Conservation (phyloP, 1,284 basidiomycete genomes). For the Naganishia sp. region DNA sequence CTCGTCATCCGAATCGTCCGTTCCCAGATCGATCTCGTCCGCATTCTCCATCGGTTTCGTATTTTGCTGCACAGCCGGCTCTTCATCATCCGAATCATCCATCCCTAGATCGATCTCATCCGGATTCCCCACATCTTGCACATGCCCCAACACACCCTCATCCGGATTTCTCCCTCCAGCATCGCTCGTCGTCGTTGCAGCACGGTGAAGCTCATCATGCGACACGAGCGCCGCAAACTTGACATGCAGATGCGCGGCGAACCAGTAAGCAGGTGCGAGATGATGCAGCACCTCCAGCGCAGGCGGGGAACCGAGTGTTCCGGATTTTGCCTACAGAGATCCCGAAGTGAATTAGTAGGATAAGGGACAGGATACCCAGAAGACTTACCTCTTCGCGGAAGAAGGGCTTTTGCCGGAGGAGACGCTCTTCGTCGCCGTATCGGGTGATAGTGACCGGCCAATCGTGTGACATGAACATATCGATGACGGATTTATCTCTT, state of each 20-base stretch:
- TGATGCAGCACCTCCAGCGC: constrained; percentile 73
- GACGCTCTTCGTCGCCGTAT: constrained; percentile 67
- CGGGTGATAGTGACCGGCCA: constrained; percentile 89
- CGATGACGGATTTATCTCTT: constrained; percentile 59
- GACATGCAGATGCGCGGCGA: constrained; percentile 90
- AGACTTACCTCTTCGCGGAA: constrained; percentile 66
- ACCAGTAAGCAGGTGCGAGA: constrained; percentile 89
- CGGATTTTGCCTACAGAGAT: constrained; percentile 58
- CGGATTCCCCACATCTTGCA: constrained; percentile 37
- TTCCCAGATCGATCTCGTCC: not conserved
- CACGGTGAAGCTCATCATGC: constrained; percentile 53
- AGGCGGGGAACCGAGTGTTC: constrained; percentile 84
- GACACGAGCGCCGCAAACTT: constrained; percentile 69
- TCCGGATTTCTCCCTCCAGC: constrained; percentile 61
- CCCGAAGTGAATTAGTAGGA: constrained; percentile 1
- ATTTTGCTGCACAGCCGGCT: not conserved
- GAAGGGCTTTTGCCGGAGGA: constrained; percentile 79
- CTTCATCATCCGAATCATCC: constrained; percentile 37
- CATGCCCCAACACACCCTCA: constrained; percentile 63
- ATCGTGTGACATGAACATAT: constrained; percentile 91
- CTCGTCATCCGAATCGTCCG: not conserved
- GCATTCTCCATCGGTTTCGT: not conserved
- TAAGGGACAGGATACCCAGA: not conserved
- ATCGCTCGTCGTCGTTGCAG: constrained; percentile 21
- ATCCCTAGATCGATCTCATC: constrained; percentile 40